A percentile compares a stretch with the other conserved stretches of the same genome.
phyloP scores from a whole-genome alignment of 2,329 filamentous ascomycete genomes.

The Penicillium rolfsii region DNA sequence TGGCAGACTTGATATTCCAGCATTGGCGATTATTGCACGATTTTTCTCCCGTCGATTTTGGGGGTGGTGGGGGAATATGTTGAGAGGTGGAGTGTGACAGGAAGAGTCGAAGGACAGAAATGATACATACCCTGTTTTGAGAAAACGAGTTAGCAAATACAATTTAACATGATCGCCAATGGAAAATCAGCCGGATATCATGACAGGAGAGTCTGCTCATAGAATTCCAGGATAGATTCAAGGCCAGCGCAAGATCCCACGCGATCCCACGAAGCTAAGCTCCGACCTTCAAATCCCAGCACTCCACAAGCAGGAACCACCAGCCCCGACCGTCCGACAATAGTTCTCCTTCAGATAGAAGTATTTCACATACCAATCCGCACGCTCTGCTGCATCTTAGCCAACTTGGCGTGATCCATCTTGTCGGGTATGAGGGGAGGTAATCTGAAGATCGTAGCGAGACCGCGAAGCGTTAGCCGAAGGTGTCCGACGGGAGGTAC shows the following conservation, averaged over 20 bases:
- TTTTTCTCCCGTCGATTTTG: constrained; percentile 1
- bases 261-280: constrained; percentile 3
- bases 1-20: background rate
- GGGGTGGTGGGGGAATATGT: background rate
- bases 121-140: constrained; percentile 34
- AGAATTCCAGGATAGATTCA: background rate
- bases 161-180: background rate
- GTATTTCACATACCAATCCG: constrained; percentile 67
- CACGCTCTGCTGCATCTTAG: constrained; percentile 67
- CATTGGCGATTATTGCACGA: constrained; percentile 3
- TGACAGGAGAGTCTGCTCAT: background rate
- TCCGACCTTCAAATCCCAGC: constrained; percentile 2
- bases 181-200: background rate
- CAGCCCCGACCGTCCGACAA: background rate
- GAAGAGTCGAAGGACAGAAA: constrained; percentile 9
- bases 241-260: constrained; percentile 3
- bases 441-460: constrained; percentile 14
- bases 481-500: constrained; percentile 4
- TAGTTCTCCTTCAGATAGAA: background rate
- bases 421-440: constrained; percentile 42
- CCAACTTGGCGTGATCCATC: constrained; percentile 70
- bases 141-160: constrained; percentile 23
- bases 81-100: background rate
- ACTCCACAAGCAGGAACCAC: background rate
- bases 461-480: constrained; percentile 24